Percentiles rank a stretch among this genome's conserved stretches.
Conservation (phyloP, 768 basidiomycete species). For the Kwoniella sp. region DNA sequence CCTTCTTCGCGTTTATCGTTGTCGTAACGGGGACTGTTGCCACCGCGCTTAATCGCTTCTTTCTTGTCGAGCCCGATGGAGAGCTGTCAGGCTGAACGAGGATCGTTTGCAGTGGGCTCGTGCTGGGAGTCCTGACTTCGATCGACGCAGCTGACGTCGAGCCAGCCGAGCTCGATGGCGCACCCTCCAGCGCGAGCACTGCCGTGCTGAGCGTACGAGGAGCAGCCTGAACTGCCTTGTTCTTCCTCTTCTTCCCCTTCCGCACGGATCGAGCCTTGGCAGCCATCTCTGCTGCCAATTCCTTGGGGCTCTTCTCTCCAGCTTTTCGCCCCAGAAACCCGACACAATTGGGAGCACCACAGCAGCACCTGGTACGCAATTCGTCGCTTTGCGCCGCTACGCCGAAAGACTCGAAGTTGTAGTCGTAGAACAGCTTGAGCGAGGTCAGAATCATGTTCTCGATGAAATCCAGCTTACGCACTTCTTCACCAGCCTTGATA, state of each 20-base stretch:
- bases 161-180: neutral
- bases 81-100: neutral
- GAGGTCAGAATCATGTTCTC: neutral
- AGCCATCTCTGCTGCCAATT: conserved; percentile 16
- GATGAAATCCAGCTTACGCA: conserved; percentile 5
- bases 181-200: neutral
- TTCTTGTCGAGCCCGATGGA: neutral
- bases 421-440: conserved; percentile 48
- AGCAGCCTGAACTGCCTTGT: neutral
- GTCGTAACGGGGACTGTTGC: neutral
- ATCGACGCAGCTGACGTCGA: neutral
- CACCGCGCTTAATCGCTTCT: neutral
- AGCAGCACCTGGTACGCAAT: conserved; percentile 45
- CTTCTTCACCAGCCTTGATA: conserved; percentile 49
- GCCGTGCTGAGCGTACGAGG: neutral
- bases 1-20: neutral
- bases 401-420: conserved; percentile 50
- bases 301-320: conserved; percentile 27
- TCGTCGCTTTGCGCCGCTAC: conserved; percentile 28
- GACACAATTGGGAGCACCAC: conserved; percentile 46
- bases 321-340: conserved; percentile 44
- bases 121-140: neutral
- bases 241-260: conserved; percentile 4
- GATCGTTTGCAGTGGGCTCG: too few relatives aligned
- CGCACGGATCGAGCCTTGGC: neutral